Percentiles rank a stretch among this genome's conserved stretches.
These are phyloP conservation scores for Scedosporium aurantiacum DNA, from an alignment of 2,329 filamentous ascomycete species.

Conservation along the genomic window DNA sequence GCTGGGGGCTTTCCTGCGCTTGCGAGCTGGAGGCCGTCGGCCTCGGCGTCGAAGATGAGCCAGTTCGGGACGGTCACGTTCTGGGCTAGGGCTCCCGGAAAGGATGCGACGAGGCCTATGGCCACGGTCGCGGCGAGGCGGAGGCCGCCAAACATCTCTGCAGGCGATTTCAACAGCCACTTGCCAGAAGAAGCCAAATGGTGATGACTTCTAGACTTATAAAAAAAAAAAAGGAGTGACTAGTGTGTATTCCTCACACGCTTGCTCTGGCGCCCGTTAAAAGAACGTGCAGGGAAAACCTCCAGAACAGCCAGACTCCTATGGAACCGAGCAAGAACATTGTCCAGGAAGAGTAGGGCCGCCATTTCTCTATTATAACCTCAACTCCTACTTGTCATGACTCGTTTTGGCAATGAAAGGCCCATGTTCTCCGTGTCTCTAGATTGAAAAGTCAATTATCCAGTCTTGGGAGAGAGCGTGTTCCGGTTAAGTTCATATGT, in stretches of 20 bases:
- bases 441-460: background rate
- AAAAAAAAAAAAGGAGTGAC: background rate
- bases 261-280: background rate
- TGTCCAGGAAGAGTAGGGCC: background rate
- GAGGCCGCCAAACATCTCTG: background rate
- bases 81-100: constrained; percentile 13
- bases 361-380: background rate
- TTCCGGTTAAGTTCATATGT: constrained; percentile 2
- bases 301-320: background rate
- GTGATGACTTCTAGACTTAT: background rate
- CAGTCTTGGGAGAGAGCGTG: background rate
- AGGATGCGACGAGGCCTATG: constrained; percentile 1
- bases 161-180: background rate
- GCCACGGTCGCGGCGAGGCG: background rate
- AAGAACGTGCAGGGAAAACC: background rate
- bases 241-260: background rate
- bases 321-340: background rate
- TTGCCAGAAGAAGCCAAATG: background rate
- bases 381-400: background rate
- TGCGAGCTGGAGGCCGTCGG: constrained; percentile 21
- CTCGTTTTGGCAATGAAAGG: background rate
- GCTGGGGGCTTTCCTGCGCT: constrained; percentile 25
- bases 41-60: constrained; percentile 25
- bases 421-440: background rate
- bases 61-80: constrained; percentile 32